Percentiles rank a stretch among this genome's conserved stretches.
These are phyloP conservation scores for Vicia villosa DNA, from an alignment of 306 rosid species.

Conservation along the genomic window DNA sequence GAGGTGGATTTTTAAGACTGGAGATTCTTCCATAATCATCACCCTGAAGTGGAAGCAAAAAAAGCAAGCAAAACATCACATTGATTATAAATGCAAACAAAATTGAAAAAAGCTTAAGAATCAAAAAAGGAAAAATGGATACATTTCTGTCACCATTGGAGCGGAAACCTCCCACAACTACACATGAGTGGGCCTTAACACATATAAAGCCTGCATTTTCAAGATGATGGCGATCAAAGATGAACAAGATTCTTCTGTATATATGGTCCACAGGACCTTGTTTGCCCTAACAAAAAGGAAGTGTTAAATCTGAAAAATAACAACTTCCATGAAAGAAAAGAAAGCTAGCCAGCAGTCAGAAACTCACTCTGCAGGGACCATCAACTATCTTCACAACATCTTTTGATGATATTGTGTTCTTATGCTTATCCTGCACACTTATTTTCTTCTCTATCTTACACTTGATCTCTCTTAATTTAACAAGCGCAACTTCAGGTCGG, in stretches of 20 bases:
- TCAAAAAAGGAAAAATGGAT: slow-evolving; percentile 27
- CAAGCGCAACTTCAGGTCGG: slow-evolving; percentile 81
- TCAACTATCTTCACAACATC: slow-evolving; percentile 88
- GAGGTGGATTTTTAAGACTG: slow-evolving; percentile 67
- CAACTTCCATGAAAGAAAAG: slow-evolving; percentile 32
- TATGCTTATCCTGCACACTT: slow-evolving; percentile 74
- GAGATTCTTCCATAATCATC: slow-evolving; percentile 67
- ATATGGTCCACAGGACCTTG: slow-evolving; percentile 99
- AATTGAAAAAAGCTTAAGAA: not conserved
- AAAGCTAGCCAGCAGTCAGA: slow-evolving; percentile 32
- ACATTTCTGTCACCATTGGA: slow-evolving; percentile 86
- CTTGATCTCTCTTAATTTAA: slow-evolving; percentile 88
- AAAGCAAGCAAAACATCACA: slow-evolving; percentile 19
- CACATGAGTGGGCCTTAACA: slow-evolving; percentile 85
- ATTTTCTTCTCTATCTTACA: slow-evolving; percentile 85
- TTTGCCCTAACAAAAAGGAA: slow-evolving; percentile 62
- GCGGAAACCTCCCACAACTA: slow-evolving; percentile 95
- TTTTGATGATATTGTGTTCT: slow-evolving; percentile 74
- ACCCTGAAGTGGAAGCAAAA: slow-evolving; percentile 53
- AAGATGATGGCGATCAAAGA: slow-evolving; percentile 93
- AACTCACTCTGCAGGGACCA: slow-evolving; percentile 87
- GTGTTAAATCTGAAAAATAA: not conserved
- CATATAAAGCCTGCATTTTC: slow-evolving; percentile 98
- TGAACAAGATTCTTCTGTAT: slow-evolving; percentile 80
- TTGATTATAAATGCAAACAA: not conserved